Evolutionary conservation across 2,329 filamentous ascomycete species (phyloP).

Genomic region (Biscogniauxia marginata): DNA sequence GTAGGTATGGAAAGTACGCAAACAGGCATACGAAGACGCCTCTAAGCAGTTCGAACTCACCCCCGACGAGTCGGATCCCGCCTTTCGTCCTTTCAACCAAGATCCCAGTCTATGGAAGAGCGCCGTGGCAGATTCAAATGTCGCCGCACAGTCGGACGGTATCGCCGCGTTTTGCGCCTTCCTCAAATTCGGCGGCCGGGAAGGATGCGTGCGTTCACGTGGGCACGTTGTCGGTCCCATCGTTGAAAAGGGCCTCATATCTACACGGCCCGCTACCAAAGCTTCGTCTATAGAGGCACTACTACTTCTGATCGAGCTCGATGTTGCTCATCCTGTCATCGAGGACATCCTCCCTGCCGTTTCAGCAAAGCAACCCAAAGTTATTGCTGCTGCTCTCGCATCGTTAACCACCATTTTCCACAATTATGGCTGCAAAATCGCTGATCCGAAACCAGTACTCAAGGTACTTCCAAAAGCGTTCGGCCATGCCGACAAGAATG

Average conservation of each 20-base stretch:
- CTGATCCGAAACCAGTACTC: constrained; percentile 88
- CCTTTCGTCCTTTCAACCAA: constrained; percentile 82
- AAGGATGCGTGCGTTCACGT: constrained; percentile 77
- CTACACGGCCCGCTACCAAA: constrained; percentile 85
- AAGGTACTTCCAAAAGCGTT: constrained; percentile 89
- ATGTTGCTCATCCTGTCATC: constrained; percentile 79
- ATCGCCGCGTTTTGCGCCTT: constrained; percentile 86
- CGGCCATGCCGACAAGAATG: constrained; percentile 96
- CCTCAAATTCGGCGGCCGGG: constrained; percentile 82
- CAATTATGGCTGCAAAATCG: constrained; percentile 90
- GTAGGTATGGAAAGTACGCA: constrained; percentile 93
- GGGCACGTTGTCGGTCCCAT: constrained; percentile 72
- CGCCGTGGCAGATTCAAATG: constrained; percentile 90
- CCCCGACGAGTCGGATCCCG: constrained; percentile 79
- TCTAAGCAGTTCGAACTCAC: constrained; percentile 82
- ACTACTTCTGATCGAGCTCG: constrained; percentile 85
- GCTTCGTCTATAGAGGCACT: constrained; percentile 82
- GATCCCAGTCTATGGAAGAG: constrained; percentile 88
- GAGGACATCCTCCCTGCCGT: constrained; percentile 73
- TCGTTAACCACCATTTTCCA: constrained; percentile 84
- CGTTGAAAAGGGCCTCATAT: constrained; percentile 87
- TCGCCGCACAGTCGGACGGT: constrained; percentile 93
- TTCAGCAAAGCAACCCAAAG: constrained; percentile 40
- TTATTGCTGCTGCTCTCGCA: constrained; percentile 36
- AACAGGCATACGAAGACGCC: constrained; percentile 91